These are phyloP conservation scores for Trapa bicornis DNA, from an alignment of 345 rosid species.

Conservation along the genomic window DNA sequence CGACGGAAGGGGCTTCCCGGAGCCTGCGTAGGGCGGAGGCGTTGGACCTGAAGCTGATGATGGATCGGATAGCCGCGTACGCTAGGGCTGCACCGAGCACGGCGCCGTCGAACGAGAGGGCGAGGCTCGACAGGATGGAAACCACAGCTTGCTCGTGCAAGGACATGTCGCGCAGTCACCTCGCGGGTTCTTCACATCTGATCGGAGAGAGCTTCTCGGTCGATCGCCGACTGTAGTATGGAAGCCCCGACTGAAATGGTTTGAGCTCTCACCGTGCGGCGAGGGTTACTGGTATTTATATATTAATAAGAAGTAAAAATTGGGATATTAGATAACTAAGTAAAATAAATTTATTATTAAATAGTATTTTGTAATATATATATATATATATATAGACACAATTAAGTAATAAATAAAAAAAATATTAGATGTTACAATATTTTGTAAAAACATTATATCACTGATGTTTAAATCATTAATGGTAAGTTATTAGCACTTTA, in stretches of 20 bases:
- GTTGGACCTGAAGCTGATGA: conserved; percentile 26
- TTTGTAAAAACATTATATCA: too few relatives aligned
- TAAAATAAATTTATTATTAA: too few relatives aligned
- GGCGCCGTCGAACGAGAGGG: conserved; percentile 84
- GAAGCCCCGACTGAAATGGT: not conserved
- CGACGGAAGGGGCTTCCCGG: conserved; percentile 33
- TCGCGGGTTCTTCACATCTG: not conserved
- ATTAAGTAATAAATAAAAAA: too few relatives aligned
- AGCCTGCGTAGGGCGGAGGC: conserved; percentile 49
- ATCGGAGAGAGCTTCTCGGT: not conserved
- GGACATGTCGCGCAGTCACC: conserved; percentile 33
- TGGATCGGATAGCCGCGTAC: conserved; percentile 47
- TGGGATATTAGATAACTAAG: too few relatives aligned
- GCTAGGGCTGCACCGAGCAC: conserved; percentile 65
- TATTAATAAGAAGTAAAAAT: too few relatives aligned
- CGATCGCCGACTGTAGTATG: not conserved
- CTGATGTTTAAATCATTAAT: too few relatives aligned
- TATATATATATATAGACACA: too few relatives aligned
- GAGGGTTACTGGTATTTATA: not conserved
- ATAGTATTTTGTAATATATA: too few relatives aligned
- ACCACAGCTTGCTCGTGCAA: conserved; percentile 54
- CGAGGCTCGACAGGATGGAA: conserved; percentile 40
- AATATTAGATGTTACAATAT: too few relatives aligned
- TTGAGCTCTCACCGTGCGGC: not conserved
- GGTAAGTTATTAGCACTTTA: too few relatives aligned